Base-by-base conservation (phyloP, 2,329 filamentous ascomycete species). In the Exophiala aquamarina region DNA sequence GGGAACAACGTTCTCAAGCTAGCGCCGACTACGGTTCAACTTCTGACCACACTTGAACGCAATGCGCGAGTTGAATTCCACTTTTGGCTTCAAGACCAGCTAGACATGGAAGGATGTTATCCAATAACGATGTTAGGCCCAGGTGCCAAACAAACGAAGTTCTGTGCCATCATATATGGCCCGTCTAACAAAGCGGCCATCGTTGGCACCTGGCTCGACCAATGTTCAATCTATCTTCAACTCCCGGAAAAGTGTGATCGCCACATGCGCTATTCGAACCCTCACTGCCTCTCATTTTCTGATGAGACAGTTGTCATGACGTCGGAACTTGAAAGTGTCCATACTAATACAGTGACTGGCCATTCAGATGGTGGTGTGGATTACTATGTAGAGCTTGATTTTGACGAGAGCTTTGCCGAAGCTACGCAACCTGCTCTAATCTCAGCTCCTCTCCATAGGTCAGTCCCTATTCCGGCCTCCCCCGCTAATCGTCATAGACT, bases 221-320 rank as follows among this genome's bases (percentile, higher is more conserved):
- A 54, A 10, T 59, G 52, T 34, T 49, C 55, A 2, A 8, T 59
- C 3, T 62, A 49, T 38, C 54, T 63, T 13, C 61, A 63, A 41
- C 36, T 51, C 36, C 60, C 60, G 5, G 33, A 32, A 8, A 33
- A 37, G 9, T 61, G 59, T 36, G 47, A 56, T 45, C 41, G 49
- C 9, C 55, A 63, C 35, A 51, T 59, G 6, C 44, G 14, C 10
- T 60, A 60, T 41, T 21, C 38, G 8, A 63, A 63, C 46, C 61
- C 61, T 1, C 61, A 63, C 13, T 35, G 28, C 17, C 31, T 42
- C 10, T 21, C 29, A 3, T 4, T 17, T 11, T 7, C 14, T 14
- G 45, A 44, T 29, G 20, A 15, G 11, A 8, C 15, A n/a, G 7
- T 31, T 11, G 15, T 23, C n/a, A 15, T 28, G 15, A 41, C 8